A percentile compares a stretch with the other conserved stretches of the same genome.
Conservation (phyloP, 257 asterid genomes). For the Solanum appendiculatum region DNA sequence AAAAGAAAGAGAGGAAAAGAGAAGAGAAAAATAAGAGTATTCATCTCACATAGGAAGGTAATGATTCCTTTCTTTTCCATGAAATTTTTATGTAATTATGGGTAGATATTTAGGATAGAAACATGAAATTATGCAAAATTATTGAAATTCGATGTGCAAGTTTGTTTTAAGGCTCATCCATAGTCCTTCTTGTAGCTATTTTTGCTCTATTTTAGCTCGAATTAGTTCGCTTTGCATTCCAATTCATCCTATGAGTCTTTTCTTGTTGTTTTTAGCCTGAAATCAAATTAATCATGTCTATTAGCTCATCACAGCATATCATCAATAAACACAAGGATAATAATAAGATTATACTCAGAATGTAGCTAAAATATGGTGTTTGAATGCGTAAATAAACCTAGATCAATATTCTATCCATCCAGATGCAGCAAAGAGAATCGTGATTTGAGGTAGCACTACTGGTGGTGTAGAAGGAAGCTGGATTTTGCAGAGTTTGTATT, state of each 20-base stretch:
- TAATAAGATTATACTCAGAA: background rate
- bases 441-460: background rate
- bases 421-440: background rate
- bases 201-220: background rate
- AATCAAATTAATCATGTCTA: too few species aligned
- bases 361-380: background rate
- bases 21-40: background rate
- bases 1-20: background rate
- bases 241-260: background rate
- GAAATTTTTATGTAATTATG: background rate
- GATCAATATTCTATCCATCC: background rate
- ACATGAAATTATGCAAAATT: background rate
- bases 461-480: background rate
- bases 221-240: background rate
- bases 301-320: background rate
- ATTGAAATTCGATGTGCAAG: background rate
- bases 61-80: background rate
- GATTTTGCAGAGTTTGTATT: background rate
- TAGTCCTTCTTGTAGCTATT: background rate
- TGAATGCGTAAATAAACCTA: background rate
- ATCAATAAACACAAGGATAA: background rate
- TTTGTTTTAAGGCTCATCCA: background rate
- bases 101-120: background rate
- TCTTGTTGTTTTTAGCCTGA: background rate
- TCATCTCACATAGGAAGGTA: background rate